Conservation (phyloP, 768 basidiomycete genomes). For the Tricholoma sp. region DNA sequence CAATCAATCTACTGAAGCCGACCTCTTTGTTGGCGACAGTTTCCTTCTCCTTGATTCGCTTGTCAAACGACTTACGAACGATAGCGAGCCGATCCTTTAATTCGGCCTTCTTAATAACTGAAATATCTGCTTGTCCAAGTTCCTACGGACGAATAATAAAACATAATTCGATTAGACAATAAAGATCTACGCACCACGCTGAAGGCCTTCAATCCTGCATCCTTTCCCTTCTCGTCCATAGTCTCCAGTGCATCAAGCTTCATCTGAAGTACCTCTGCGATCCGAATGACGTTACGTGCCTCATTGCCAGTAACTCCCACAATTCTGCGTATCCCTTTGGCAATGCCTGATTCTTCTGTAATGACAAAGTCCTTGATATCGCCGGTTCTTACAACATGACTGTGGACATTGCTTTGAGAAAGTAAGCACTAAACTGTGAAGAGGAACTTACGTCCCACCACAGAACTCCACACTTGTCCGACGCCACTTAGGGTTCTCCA, state of each 20-base stretch:
- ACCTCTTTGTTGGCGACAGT: constrained; percentile 74
- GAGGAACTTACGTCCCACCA: constrained; percentile 81
- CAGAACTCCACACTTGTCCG: constrained; percentile 94
- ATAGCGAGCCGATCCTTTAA: constrained; percentile 68
- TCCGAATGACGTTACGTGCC: constrained; percentile 73
- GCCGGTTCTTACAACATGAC: constrained; percentile 93
- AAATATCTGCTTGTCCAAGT: constrained; percentile 85
- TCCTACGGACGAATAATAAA: constrained; percentile 47
- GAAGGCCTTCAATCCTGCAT: constrained; percentile 78
- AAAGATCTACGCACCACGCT: constrained; percentile 49
- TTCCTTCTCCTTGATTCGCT: constrained; percentile 79
- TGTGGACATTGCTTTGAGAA: constrained; percentile 20
- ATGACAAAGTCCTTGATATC: constrained; percentile 97
- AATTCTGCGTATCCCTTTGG: constrained; percentile 94
- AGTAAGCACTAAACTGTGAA: neutral
- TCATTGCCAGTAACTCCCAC: constrained; percentile 94
- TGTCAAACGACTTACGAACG: constrained; percentile 80
- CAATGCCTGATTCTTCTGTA: constrained; percentile 93
- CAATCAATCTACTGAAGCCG: constrained; percentile 15
- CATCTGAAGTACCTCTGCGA: constrained; percentile 56
- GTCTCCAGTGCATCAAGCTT: constrained; percentile 59
- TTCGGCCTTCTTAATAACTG: constrained; percentile 73
- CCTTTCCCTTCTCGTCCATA: constrained; percentile 74
- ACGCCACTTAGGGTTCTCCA: constrained; percentile 89
- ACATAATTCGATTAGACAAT: neutral